A percentile compares a stretch with the other conserved stretches of the same genome.
Conservation (phyloP, 768 basidiomycete genomes). For the Astraeus odoratus region DNA sequence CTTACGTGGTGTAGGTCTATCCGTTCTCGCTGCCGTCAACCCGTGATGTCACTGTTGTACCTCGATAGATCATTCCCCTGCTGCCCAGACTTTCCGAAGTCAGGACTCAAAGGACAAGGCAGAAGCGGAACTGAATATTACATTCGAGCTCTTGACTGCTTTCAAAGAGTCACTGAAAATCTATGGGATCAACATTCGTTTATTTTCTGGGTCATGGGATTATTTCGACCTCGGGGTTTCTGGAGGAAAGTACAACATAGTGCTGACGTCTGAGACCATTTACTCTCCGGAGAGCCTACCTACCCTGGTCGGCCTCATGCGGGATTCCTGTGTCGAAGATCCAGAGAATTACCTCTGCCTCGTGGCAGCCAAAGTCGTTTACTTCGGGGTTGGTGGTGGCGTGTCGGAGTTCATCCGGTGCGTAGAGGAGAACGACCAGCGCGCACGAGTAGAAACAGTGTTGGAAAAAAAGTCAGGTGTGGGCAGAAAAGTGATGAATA, state of each 20-base stretch:
- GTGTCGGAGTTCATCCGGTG: conserved; percentile 57
- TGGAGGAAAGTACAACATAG: conserved; percentile 51
- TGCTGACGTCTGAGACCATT: conserved; percentile 91
- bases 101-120: conserved; percentile 18
- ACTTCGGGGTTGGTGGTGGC: conserved; percentile 90
- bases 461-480: conserved; percentile 67
- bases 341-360: conserved; percentile 40
- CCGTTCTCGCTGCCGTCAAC: background rate
- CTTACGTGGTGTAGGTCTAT: conserved; percentile 70
- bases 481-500: conserved; percentile 60
- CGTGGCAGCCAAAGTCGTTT: conserved; percentile 82
- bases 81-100: conserved; percentile 42
- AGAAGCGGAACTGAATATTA: conserved; percentile 58
- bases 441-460: conserved; percentile 48
- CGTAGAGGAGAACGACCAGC: conserved; percentile 32
- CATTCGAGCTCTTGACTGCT: conserved; percentile 52
- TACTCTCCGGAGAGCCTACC: conserved; percentile 64
- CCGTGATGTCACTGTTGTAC: background rate
- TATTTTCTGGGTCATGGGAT: conserved; percentile 83
- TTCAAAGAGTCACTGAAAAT: conserved; percentile 55
- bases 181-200: conserved; percentile 53
- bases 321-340: conserved; percentile 35
- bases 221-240: conserved; percentile 33
- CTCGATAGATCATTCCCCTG: conserved; percentile 51
- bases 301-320: conserved; percentile 50